Conservation (phyloP, 352 stramenopile species). For the Pythium biforme region DNA sequence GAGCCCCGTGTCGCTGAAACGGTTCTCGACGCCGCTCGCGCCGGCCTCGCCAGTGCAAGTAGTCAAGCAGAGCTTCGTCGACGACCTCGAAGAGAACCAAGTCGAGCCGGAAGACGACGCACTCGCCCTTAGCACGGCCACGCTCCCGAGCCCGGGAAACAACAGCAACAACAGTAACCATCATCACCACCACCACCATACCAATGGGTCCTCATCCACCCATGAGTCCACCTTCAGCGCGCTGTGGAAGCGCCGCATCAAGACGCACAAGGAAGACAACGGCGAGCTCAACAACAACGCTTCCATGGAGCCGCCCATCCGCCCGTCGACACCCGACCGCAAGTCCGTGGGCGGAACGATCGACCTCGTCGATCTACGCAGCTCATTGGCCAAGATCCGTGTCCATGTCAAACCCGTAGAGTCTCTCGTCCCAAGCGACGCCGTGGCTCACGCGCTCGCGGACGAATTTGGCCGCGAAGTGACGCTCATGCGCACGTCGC, state of each 20-base stretch:
- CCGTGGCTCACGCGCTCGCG: constrained; percentile 8
- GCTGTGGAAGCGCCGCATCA: constrained; percentile 22
- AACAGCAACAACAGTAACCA: not conserved
- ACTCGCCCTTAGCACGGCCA: not conserved
- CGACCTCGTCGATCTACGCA: constrained; percentile 18
- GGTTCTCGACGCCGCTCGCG: constrained; percentile 17
- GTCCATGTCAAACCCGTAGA: constrained; percentile 25
- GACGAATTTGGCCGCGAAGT: constrained; percentile 19
- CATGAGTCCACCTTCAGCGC: constrained; percentile 18
- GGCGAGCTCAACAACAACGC: not conserved
- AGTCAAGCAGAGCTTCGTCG: constrained; percentile 21
- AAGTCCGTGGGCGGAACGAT: constrained; percentile 16
- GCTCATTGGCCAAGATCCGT: constrained; percentile 23
- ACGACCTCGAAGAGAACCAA: constrained; percentile 22
- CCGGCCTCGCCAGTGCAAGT: constrained; percentile 17
- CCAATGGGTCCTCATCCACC: not conserved
- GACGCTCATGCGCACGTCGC: constrained; percentile 30
- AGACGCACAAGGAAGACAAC: constrained; percentile 10
- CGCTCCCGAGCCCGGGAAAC: not conserved
- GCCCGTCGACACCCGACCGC: not conserved
- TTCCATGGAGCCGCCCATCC: not conserved
- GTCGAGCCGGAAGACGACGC: constrained; percentile 8
- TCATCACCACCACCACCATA: not conserved
- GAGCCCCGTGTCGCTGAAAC: constrained; percentile 21
- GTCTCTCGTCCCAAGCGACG: constrained; percentile 9